These are phyloP conservation scores for Cladosporium colombiae DNA, from an alignment of 2,329 filamentous ascomycete species.

Conservation along the genomic window DNA sequence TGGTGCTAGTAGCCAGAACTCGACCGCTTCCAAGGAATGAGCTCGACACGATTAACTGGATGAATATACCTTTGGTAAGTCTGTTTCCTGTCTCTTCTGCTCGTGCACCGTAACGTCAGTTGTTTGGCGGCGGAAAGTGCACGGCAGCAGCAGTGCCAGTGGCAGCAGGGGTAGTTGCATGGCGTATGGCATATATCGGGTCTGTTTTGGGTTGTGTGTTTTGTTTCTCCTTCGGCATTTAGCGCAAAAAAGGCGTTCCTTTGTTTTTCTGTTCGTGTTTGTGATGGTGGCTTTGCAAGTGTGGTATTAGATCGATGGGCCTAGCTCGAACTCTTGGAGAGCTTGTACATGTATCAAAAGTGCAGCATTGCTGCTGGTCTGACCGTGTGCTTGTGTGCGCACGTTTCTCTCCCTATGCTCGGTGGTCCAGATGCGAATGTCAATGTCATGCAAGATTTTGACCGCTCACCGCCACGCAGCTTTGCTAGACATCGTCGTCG, in stretches of 20 bases:
- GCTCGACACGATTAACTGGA: background rate
- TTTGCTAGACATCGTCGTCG: background rate
- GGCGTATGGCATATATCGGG: constrained; percentile 5
- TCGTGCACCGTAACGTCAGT: background rate
- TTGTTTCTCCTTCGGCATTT: constrained; percentile 2
- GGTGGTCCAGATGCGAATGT: background rate
- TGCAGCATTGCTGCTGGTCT: constrained; percentile 5
- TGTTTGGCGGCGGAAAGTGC: background rate
- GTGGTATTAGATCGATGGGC: background rate
- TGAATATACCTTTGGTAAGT: background rate
- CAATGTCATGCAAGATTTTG: background rate
- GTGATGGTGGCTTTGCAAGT: background rate
- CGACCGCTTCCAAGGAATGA: constrained; percentile 7
- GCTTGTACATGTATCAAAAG: constrained; percentile 10
- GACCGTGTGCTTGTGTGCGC: background rate
- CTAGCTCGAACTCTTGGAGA: constrained; percentile 2
- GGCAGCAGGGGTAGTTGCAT: background rate
- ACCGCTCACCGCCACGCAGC: background rate
- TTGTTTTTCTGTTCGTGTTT: background rate
- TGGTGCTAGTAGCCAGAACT: constrained; percentile 3
- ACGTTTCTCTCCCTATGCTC: too few species aligned
- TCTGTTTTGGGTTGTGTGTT: background rate
- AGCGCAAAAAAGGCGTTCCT: background rate
- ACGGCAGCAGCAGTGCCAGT: background rate
- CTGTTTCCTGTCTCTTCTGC: background rate